Evolutionary conservation across 495 filamentous ascomycete genomes (phyloP).

Genomic region (Penicillium subrubescens): DNA sequence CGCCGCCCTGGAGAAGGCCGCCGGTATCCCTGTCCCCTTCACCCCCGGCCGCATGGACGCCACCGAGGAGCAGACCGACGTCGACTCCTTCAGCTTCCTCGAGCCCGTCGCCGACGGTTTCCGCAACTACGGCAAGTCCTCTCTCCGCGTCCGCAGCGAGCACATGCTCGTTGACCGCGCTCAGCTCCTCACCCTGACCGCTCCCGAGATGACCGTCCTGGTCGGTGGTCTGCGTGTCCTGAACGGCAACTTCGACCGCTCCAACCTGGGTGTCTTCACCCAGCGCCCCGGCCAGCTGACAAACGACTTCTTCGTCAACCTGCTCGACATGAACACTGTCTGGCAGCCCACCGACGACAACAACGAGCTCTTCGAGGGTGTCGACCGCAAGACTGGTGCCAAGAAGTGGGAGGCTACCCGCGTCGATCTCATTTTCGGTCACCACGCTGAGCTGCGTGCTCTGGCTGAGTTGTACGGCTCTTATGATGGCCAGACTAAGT

Average conservation of each 20-base stretch:
- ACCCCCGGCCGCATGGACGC: slow-evolving; percentile 54
- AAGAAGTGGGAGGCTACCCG: slow-evolving; percentile 71
- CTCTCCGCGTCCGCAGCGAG: slow-evolving; percentile 59
- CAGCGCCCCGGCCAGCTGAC: slow-evolving; percentile 63
- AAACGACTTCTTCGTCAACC: slow-evolving; percentile 77
- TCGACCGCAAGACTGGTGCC: slow-evolving; percentile 64
- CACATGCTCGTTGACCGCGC: slow-evolving; percentile 69
- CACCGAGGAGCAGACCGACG: slow-evolving; percentile 65
- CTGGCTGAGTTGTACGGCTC: slow-evolving; percentile 66
- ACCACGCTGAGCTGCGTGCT: slow-evolving; percentile 70
- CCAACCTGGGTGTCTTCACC: slow-evolving; percentile 63
- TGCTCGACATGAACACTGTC: slow-evolving; percentile 63
- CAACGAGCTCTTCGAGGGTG: slow-evolving; percentile 60
- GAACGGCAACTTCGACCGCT: slow-evolving; percentile 67
- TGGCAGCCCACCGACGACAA: slow-evolving; percentile 57
- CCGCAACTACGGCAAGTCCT: slow-evolving; percentile 70
- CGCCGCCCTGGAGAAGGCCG: slow-evolving; percentile 47
- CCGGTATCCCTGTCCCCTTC: slow-evolving; percentile 45
- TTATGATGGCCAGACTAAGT: slow-evolving; percentile 56
- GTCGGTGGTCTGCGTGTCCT: slow-evolving; percentile 68
- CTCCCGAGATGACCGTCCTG: slow-evolving; percentile 67
- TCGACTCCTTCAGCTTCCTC: slow-evolving; percentile 60
- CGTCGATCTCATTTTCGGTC: slow-evolving; percentile 69
- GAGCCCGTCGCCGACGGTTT: slow-evolving; percentile 67
- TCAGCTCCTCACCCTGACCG: slow-evolving; percentile 64